Evolutionary conservation across 2,329 filamentous ascomycete genomes (phyloP).

Genomic region (Hypoxylon sp.): DNA sequence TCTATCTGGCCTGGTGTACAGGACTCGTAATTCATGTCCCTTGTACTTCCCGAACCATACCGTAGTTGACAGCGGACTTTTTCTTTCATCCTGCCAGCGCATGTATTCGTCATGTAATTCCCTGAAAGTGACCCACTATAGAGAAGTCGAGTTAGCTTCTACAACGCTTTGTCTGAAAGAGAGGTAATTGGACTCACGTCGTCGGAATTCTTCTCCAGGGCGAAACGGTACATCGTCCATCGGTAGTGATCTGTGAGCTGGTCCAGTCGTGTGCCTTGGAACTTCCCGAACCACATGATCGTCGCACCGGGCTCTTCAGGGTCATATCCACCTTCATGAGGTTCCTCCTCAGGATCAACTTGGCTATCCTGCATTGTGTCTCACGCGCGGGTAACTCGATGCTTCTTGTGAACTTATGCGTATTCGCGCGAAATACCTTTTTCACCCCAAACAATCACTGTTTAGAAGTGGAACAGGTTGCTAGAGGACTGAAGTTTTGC

Average conservation of each 20-base stretch:
- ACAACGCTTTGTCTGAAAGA: background rate
- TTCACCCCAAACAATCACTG: background rate
- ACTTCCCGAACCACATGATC: conserved; percentile 19
- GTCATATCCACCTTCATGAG: background rate
- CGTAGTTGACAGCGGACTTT: conserved; percentile 16
- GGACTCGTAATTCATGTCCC: conserved; percentile 16
- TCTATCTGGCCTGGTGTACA: conserved; percentile 1
- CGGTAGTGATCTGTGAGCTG: conserved; percentile 21
- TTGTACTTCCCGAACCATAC: conserved; percentile 24
- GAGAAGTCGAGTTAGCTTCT: background rate
- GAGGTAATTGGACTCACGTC: conserved; percentile 15
- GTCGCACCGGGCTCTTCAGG: conserved; percentile 6
- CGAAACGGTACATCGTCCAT: conserved; percentile 10
- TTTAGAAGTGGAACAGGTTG: background rate
- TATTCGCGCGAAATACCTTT: background rate
- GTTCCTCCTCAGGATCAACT: background rate
- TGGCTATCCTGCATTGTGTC: background rate
- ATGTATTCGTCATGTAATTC: conserved; percentile 14
- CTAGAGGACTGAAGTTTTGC: background rate
- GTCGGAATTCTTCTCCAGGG: conserved; percentile 7
- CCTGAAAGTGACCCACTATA: conserved; percentile 8
- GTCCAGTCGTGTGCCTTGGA: conserved; percentile 6
- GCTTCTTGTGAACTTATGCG: background rate
- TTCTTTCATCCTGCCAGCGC: conserved; percentile 5
- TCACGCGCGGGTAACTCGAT: background rate